Conservation (phyloP, 192 early-diverging fungal species). For the Chytriomyces sp. region DNA sequence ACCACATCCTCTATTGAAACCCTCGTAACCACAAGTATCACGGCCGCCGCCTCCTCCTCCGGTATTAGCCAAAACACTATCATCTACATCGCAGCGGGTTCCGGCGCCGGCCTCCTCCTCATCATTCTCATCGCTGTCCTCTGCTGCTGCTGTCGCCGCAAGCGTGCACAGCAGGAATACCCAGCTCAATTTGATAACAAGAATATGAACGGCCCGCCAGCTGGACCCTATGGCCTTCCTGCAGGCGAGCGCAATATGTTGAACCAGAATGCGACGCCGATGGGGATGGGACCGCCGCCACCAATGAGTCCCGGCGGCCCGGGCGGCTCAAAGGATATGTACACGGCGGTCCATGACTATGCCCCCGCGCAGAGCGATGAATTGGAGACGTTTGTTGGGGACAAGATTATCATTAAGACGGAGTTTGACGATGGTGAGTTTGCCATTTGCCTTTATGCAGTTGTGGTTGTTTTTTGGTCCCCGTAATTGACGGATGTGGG, state of each 20-base stretch:
- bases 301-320: too few species aligned
- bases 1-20: not conserved
- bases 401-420: conserved; percentile 31
- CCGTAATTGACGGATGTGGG: too few species aligned
- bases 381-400: conserved; percentile 8
- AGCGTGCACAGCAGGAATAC: not conserved
- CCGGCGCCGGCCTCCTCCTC: not conserved
- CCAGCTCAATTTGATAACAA: not conserved
- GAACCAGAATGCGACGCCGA: not conserved
- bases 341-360: conserved; percentile 7
- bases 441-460: too few species aligned
- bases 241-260: not conserved
- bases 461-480: too few species aligned
- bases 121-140: not conserved
- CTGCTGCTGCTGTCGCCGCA: not conserved
- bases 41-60: not conserved
- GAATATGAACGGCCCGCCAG: not conserved
- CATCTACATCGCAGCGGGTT: not conserved
- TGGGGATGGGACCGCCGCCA: not conserved
- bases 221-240: not conserved
- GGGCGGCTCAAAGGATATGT: not conserved
- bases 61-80: not conserved
- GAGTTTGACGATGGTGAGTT: conserved; percentile 26
- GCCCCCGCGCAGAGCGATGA: not conserved
- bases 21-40: not conserved